Conservation (phyloP, 306 rosid genomes). For the Chamaecrista fasciculata region DNA sequence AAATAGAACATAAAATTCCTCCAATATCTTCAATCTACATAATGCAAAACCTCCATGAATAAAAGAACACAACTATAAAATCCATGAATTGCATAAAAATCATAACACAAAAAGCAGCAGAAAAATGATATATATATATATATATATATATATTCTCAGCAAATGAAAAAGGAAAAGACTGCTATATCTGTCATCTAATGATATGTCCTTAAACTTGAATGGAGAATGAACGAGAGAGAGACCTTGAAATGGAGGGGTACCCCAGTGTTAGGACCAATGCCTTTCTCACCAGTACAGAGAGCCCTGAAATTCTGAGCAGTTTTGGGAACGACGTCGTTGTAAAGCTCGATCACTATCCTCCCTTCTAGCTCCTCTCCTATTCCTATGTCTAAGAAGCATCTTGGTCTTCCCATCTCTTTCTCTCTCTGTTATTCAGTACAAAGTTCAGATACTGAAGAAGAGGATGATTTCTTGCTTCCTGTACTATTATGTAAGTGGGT, state of each 20-base stretch:
- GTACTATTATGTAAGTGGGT: background rate
- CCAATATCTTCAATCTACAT: background rate
- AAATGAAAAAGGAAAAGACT: background rate
- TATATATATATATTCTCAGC: too few species aligned
- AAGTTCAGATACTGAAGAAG: background rate
- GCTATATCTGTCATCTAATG: background rate
- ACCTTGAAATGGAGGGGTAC: constrained; percentile 90
- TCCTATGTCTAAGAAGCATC: constrained; percentile 78
- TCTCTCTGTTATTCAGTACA: constrained; percentile 2
- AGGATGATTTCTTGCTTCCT: background rate
- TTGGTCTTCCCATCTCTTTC: constrained; percentile 49
- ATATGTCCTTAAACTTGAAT: background rate
- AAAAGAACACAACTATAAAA: background rate
- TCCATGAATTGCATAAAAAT: background rate
- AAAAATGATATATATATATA: background rate
- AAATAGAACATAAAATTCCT: background rate
- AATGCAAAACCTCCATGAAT: background rate
- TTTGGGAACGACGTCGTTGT: constrained; percentile 67
- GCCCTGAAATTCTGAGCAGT: constrained; percentile 85
- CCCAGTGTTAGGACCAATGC: constrained; percentile 75
- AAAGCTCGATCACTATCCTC: constrained; percentile 74
- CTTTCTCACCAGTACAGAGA: constrained; percentile 89
- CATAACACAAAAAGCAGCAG: background rate
- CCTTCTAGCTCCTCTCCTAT: constrained; percentile 90
- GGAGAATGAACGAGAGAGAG: background rate